Base-by-base conservation (phyloP, 1,284 basidiomycete genomes). In the Irpex rosettiformis region DNA sequence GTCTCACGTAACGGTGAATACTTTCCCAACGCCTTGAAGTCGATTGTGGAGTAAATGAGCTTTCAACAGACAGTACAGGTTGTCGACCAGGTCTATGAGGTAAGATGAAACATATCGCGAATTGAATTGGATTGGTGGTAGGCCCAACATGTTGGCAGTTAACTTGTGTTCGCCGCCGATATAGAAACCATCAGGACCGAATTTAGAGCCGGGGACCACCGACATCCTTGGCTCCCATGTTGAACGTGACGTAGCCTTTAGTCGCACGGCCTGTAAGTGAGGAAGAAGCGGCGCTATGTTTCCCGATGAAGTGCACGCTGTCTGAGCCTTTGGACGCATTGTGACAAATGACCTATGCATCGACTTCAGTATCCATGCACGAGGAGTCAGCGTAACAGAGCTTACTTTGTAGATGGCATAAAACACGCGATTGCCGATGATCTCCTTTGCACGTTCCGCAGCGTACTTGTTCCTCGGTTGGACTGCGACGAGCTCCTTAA, bases 211-310 rank as follows among this genome's bases (percentile, higher is more conserved):
- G n/a, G 5, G n/a, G n/a, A n/a, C n/a, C 13, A n/a, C n/a, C n/a
- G n/a, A n/a, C n/a, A 16, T 21, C 43, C 3, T 56, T 37, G n/a
- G n/a, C n/a, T n/a, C n/a, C n/a, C 18, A 43, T 10, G n/a, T 52
- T 47, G 27, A 42, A 52, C 13, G 58, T 49, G 3, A 56, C 48
- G 28, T 51, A 59, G 10, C 58, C 58, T 16, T 48, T 56, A 6
- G 54, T 54, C 1, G 43, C 54, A 4, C 58, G 54, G 24, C 58
- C 58, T 0, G 37, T 59, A 0, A 43, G 58, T 11, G 54, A 56
- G 25, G 37, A 28, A 13, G 57, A 29, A n/a, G 42, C 57, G 33
- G 21, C 13, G 22, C 1, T 37, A 16, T 25, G 11, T 13, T 52
- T 43, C 7, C 47, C 22, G 1, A 25, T n/a, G 7, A 37, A 51